These are phyloP conservation scores for Debaryomycetaceae sp. DNA, from an alignment of 1,139 yeast genomes.

Conservation along the genomic window DNA sequence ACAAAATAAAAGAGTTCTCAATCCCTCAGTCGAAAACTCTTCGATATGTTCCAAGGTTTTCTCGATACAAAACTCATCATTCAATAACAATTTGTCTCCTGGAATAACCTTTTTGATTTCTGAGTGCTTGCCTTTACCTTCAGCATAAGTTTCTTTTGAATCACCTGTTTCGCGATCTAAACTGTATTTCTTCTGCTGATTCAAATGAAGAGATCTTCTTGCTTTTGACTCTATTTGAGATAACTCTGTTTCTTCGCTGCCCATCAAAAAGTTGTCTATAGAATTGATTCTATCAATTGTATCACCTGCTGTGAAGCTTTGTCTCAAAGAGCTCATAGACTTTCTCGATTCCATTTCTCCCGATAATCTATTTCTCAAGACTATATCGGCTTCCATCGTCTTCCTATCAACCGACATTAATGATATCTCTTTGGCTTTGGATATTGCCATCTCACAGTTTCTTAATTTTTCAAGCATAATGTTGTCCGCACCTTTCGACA, in stretches of 20 bases:
- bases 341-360: conserved; percentile 27
- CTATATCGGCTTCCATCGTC: conserved; percentile 76
- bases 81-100: conserved; percentile 58
- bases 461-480: conserved; percentile 75
- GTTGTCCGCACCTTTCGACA: conserved; percentile 96
- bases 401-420: conserved; percentile 61
- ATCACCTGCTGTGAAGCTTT: conserved; percentile 25
- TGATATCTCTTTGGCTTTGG: conserved; percentile 64
- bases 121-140: background rate
- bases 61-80: conserved; percentile 77
- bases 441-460: conserved; percentile 54
- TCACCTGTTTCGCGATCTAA: conserved; percentile 16
- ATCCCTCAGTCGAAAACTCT: conserved; percentile 91
- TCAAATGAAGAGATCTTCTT: conserved; percentile 60
- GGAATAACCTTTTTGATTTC: conserved; percentile 32
- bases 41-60: conserved; percentile 87
- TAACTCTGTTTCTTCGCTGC: conserved; percentile 53
- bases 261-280: conserved; percentile 56
- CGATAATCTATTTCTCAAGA: conserved; percentile 50
- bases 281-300: conserved; percentile 36
- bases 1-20: conserved; percentile 83
- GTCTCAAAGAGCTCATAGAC: conserved; percentile 28
- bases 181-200: conserved; percentile 57
- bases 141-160: background rate
- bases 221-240: conserved; percentile 58